Evolutionary conservation across 2,329 filamentous ascomycete species (phyloP).

Genomic region (Sporothrix protearum): DNA sequence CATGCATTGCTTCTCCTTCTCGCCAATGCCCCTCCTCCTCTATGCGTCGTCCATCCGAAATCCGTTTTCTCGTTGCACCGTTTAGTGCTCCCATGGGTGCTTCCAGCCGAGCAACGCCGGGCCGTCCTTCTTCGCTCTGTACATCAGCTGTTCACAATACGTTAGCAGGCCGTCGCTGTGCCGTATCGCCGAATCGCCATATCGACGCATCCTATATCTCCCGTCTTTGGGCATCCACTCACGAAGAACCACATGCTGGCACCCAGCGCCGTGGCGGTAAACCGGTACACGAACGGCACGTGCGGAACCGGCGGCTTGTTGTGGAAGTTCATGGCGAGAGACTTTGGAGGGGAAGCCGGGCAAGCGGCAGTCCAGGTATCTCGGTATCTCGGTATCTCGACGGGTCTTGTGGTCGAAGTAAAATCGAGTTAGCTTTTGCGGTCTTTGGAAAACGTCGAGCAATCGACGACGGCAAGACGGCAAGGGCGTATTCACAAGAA

Average conservation of each 20-base stretch:
- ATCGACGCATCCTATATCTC: neutral
- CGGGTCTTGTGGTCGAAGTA: neutral
- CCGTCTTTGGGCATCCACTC: slow-evolving; percentile 31
- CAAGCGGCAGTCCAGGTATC: neutral
- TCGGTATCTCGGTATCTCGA: neutral
- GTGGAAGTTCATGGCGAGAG: slow-evolving; percentile 28
- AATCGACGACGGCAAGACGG: neutral
- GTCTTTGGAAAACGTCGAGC: neutral
- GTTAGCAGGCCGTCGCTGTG: slow-evolving; percentile 20
- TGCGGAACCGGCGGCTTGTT: slow-evolving; percentile 39
- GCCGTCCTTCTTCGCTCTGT: slow-evolving; percentile 91
- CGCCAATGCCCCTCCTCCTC: neutral
- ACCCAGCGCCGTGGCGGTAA: slow-evolving; percentile 79
- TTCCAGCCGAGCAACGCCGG: slow-evolving; percentile 85
- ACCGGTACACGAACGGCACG: slow-evolving; percentile 67
- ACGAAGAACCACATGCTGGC: slow-evolving; percentile 99
- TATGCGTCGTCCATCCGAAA: neutral
- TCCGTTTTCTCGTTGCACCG: slow-evolving; percentile 4
- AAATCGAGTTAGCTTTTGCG: neutral
- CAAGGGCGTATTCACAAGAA: neutral
- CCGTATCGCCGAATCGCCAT: neutral
- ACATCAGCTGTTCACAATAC: slow-evolving; percentile 70
- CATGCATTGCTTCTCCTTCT: neutral
- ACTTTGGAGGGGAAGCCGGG: neutral
- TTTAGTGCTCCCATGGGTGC: slow-evolving; percentile 93